Percentiles rank a stretch among this genome's conserved stretches.
These are phyloP conservation scores for Apiotrichum domesticum DNA, from an alignment of 1,284 basidiomycete genomes.

Conservation along the genomic window DNA sequence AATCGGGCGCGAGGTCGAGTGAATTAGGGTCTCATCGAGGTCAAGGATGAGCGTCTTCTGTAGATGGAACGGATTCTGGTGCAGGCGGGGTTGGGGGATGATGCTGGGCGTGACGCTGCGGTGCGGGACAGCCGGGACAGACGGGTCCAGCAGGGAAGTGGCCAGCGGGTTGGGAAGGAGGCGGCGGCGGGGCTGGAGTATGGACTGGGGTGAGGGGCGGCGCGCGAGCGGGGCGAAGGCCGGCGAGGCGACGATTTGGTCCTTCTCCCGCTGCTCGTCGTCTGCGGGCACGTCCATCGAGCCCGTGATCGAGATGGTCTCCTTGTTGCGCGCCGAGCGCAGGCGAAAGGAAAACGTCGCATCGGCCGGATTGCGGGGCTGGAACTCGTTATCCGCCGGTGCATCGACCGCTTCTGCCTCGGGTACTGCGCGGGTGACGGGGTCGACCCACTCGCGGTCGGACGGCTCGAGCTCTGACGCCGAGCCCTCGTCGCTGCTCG, in stretches of 20 bases:
- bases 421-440: slow-evolving; percentile 39
- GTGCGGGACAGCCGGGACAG: slow-evolving; percentile 46
- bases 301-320: slow-evolving; percentile 9
- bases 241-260: neutral
- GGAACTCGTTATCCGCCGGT: slow-evolving; percentile 23
- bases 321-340: slow-evolving; percentile 26
- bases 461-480: slow-evolving; percentile 16
- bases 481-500: slow-evolving; percentile 14
- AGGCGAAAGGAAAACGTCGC: slow-evolving; percentile 30
- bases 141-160: slow-evolving; percentile 38
- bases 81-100: slow-evolving; percentile 36
- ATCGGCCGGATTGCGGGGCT: slow-evolving; percentile 13
- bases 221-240: slow-evolving; percentile 3
- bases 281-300: slow-evolving; percentile 8
- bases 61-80: slow-evolving; percentile 63
- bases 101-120: slow-evolving; percentile 7
- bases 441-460: slow-evolving; percentile 35
- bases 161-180: slow-evolving; percentile 42
- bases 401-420: slow-evolving; percentile 8
- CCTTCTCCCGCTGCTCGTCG: slow-evolving; percentile 26
- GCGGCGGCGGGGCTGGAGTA: slow-evolving; percentile 14
- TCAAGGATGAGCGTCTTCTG: slow-evolving; percentile 93
- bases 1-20: slow-evolving; percentile 80
- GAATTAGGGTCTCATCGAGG: slow-evolving; percentile 95
- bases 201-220: slow-evolving; percentile 5